Percentiles rank a stretch among this genome's conserved stretches.
Evolutionary conservation across 2,329 filamentous ascomycete species (phyloP).

Genomic region (Phaeomoniella chlamydospora): DNA sequence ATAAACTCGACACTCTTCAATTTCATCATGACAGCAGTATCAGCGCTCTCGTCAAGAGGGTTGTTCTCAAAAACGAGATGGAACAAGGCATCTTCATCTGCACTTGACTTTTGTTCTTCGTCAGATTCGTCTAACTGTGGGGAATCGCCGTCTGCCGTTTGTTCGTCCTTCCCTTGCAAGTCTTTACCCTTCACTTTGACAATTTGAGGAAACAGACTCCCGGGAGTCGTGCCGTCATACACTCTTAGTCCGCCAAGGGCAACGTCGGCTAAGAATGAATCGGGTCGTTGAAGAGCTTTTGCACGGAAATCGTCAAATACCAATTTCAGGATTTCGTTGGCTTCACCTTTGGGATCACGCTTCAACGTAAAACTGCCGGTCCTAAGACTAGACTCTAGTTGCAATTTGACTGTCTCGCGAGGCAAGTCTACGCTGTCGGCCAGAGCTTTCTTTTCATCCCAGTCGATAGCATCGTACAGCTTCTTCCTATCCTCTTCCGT

Average conservation of each 20-base stretch:
- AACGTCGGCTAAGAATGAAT: slow-evolving; percentile 77
- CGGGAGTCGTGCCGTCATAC: slow-evolving; percentile 87
- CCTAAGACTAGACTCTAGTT: slow-evolving; percentile 82
- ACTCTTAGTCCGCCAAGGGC: slow-evolving; percentile 86
- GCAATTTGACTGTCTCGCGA: slow-evolving; percentile 80
- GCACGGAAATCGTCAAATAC: slow-evolving; percentile 93
- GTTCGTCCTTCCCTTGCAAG: slow-evolving; percentile 34
- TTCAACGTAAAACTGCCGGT: slow-evolving; percentile 93
- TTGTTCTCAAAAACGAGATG: slow-evolving; percentile 87
- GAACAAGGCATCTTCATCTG: slow-evolving; percentile 69
- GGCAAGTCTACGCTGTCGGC: slow-evolving; percentile 80
- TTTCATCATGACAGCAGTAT: slow-evolving; percentile 79
- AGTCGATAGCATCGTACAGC: slow-evolving; percentile 93
- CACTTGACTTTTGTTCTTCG: slow-evolving; percentile 18
- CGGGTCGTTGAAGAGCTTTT: slow-evolving; percentile 75
- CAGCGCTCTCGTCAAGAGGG: slow-evolving; percentile 80
- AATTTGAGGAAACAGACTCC: slow-evolving; percentile 86
- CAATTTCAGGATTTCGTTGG: slow-evolving; percentile 70
- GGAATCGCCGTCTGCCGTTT: slow-evolving; percentile 26
- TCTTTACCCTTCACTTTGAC: slow-evolving; percentile 86
- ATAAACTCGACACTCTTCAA: slow-evolving; percentile 93
- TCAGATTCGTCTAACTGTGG: slow-evolving; percentile 23
- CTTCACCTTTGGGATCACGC: slow-evolving; percentile 64
- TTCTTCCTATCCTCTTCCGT: slow-evolving; percentile 93
- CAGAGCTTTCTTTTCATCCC: slow-evolving; percentile 88